phyloP scores from a whole-genome alignment of 192 early-diverging fungal genomes.

The Entomortierella chlamydospora region DNA sequence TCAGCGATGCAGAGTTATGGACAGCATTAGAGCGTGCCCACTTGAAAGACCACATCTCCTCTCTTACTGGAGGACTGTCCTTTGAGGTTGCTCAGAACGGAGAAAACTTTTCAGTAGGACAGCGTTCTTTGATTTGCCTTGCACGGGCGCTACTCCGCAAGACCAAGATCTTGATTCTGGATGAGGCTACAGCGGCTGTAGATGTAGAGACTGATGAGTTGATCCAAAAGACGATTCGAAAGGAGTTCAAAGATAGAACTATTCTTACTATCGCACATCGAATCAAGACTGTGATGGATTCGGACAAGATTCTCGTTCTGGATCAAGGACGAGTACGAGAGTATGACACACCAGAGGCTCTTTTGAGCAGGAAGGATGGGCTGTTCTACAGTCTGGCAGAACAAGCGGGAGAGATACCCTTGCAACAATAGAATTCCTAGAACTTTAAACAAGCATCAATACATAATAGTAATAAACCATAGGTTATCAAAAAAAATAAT shows the following conservation, averaged over 20 bases:
- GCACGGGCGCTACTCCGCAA: constrained; percentile 78
- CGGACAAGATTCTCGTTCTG: constrained; percentile 80
- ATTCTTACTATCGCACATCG: constrained; percentile 93
- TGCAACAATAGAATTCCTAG: too few species aligned
- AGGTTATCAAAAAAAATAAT: too few species aligned
- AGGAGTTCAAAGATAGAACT: constrained; percentile 79
- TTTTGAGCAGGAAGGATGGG: constrained; percentile 55
- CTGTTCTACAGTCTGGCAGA: constrained; percentile 28
- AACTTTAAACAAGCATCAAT: too few species aligned
- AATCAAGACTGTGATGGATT: constrained; percentile 85
- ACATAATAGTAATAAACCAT: too few species aligned
- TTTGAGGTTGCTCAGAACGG: constrained; percentile 78
- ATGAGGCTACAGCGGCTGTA: constrained; percentile 67
- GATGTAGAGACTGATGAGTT: constrained; percentile 86
- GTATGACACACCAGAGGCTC: constrained; percentile 59
- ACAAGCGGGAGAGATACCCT: too few species aligned
- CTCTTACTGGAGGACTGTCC: constrained; percentile 74
- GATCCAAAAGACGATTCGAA: constrained; percentile 88
- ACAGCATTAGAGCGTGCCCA: constrained; percentile 72
- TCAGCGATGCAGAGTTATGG: constrained; percentile 72
- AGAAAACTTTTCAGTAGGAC: constrained; percentile 88
- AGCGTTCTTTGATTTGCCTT: constrained; percentile 77
- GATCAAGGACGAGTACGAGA: constrained; percentile 58
- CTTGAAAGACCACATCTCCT: constrained; percentile 70
- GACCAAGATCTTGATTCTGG: constrained; percentile 60